phyloP scores from a whole-genome alignment of 306 rosid species.

The Quercus dentata region DNA sequence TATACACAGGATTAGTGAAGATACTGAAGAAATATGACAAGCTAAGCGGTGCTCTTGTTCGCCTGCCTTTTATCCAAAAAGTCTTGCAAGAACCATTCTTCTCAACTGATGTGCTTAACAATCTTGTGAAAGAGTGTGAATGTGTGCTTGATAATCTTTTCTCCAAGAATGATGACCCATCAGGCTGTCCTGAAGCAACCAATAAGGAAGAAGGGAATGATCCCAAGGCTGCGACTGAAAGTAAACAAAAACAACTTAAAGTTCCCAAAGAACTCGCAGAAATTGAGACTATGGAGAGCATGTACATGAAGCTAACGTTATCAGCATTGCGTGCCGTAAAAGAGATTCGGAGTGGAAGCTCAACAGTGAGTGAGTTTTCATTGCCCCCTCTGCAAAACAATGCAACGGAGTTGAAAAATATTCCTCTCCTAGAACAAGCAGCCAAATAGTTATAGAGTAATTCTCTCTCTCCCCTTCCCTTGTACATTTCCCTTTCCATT shows the following conservation, averaged over 20 bases:
- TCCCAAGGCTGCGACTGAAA: slow-evolving; percentile 24
- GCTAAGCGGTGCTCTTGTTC: slow-evolving; percentile 69
- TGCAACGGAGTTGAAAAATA: slow-evolving; percentile 30
- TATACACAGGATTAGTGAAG: slow-evolving; percentile 58
- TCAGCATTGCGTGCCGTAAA: slow-evolving; percentile 63
- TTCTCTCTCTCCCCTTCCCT: not conserved
- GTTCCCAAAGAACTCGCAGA: slow-evolving; percentile 68
- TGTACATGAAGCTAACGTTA: slow-evolving; percentile 48
- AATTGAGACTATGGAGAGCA: slow-evolving; percentile 67
- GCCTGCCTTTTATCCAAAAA: slow-evolving; percentile 71
- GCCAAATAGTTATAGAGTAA: slow-evolving; percentile 19
- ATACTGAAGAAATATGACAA: slow-evolving; percentile 90
- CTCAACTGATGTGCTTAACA: slow-evolving; percentile 62
- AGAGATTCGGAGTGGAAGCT: slow-evolving; percentile 76
- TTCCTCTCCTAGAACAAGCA: slow-evolving; percentile 26
- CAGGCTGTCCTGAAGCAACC: slow-evolving; percentile 26
- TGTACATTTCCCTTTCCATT: not conserved
- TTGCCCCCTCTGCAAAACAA: slow-evolving; percentile 61
- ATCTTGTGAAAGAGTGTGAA: slow-evolving; percentile 82
- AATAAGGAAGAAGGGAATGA: slow-evolving; percentile 35
- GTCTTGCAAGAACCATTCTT: slow-evolving; percentile 85
- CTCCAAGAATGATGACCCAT: slow-evolving; percentile 37
- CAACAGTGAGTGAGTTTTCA: slow-evolving; percentile 66
- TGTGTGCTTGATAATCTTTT: slow-evolving; percentile 54
- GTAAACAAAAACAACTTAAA: slow-evolving; percentile 26